Evolutionary conservation across 257 asterid genomes (phyloP).

Genomic region (Oldenlandia corymbosa): DNA sequence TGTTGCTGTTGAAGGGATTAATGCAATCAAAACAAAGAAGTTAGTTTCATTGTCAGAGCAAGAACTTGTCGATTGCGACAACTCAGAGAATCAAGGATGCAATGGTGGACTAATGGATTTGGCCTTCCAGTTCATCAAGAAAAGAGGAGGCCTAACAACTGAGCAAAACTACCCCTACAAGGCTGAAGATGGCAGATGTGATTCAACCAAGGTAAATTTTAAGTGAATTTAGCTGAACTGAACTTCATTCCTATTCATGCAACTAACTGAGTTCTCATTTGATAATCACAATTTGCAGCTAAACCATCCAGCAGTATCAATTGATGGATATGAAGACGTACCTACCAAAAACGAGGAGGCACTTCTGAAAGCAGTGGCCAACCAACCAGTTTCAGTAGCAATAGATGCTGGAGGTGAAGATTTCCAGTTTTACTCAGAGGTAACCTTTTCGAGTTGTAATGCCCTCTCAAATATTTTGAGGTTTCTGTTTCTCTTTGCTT

Average conservation of each 20-base stretch:
- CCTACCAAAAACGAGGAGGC: constrained; percentile 60
- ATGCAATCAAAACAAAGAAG: constrained; percentile 54
- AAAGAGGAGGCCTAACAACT: constrained; percentile 68
- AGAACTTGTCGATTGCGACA: constrained; percentile 85
- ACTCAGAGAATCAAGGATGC: constrained; percentile 57
- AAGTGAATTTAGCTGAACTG: too few species aligned
- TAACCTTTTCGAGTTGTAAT: constrained; percentile 13
- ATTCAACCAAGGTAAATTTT: constrained; percentile 44
- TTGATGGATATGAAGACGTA: constrained; percentile 68
- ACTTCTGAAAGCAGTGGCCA: constrained; percentile 63
- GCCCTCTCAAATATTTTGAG: background rate
- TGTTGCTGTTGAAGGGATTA: constrained; percentile 83
- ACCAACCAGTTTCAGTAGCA: constrained; percentile 76
- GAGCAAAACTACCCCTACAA: constrained; percentile 68
- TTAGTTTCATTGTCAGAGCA: constrained; percentile 79
- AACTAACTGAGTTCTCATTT: too few species aligned
- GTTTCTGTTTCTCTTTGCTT: background rate
- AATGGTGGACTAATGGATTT: constrained; percentile 83
- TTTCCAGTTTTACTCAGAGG: constrained; percentile 87
- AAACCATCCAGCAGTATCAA: constrained; percentile 42
- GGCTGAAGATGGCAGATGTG: constrained; percentile 54
- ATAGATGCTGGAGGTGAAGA: constrained; percentile 67
- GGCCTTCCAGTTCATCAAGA: constrained; percentile 64
- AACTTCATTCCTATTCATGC: too few species aligned
- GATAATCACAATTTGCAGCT: constrained; percentile 27